These are phyloP conservation scores for Nephelium lappaceum DNA, from an alignment of 345 rosid species.

Conservation along the genomic window DNA sequence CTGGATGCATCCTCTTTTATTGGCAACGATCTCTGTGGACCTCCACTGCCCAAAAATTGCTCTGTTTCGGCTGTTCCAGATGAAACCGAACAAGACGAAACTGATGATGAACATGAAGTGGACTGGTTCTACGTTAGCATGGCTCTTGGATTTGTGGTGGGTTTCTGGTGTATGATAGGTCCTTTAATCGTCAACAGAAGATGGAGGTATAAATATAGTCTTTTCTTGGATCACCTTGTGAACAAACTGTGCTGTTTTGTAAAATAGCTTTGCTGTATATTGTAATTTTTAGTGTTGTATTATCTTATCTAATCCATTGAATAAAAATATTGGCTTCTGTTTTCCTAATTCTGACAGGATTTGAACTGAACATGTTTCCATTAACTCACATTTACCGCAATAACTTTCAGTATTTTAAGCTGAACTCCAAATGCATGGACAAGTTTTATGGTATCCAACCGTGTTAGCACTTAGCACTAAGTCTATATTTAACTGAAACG, in stretches of 20 bases:
- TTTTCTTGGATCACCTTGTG: not conserved
- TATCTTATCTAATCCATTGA: not conserved
- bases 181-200: not conserved
- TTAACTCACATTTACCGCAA: too few species aligned
- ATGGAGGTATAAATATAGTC: not conserved
- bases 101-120: not conserved
- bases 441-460: too few species aligned
- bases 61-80: not conserved
- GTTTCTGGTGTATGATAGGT: not conserved
- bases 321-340: too few species aligned
- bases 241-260: not conserved
- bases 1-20: not conserved
- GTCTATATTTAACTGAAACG: too few species aligned
- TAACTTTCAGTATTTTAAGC: too few species aligned
- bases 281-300: not conserved
- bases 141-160: slow-evolving; percentile 13
- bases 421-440: too few species aligned
- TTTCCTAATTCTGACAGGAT: too few species aligned
- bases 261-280: not conserved
- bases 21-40: slow-evolving; percentile 13
- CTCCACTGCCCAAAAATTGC: not conserved
- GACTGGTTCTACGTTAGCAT: not conserved
- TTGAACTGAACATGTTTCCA: too few species aligned
- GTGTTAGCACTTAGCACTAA: too few species aligned
- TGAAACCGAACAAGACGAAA: not conserved